These are phyloP conservation scores for Dendrocalamus sinicus DNA, from an alignment of 176 grass and related monocot species.

Conservation along the genomic window DNA sequence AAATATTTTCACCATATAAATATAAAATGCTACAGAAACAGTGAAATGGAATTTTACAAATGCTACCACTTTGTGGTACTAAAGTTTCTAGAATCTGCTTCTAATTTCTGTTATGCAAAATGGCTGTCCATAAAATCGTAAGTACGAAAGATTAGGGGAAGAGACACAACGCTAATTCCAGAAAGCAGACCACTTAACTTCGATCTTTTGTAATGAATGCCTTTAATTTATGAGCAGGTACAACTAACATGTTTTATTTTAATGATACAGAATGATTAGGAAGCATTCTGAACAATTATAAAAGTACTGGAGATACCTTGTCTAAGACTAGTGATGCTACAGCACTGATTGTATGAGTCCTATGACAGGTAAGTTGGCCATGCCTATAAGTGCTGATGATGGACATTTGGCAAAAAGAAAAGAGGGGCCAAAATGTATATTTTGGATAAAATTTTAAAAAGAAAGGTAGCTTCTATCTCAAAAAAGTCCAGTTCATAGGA, in stretches of 20 bases:
- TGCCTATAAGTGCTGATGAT: background rate
- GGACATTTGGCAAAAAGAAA: constrained; percentile 1
- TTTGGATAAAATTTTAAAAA: background rate
- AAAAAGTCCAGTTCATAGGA: background rate
- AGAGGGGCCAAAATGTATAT: background rate
- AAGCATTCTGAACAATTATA: background rate
- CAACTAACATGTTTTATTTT: constrained; percentile 25
- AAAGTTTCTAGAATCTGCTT: background rate
- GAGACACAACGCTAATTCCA: background rate
- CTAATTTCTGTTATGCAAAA: constrained; percentile 3
- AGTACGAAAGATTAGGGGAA: background rate
- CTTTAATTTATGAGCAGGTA: constrained; percentile 5
- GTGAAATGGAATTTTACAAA: background rate
- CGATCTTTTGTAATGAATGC: background rate
- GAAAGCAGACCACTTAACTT: constrained; percentile 12
- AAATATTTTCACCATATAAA: background rate
- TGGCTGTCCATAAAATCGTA: background rate
- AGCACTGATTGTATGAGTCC: background rate
- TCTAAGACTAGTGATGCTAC: constrained; percentile 3
- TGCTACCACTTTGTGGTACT: background rate
- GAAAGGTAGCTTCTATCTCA: background rate
- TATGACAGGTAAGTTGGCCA: constrained; percentile 2
- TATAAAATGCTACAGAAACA: constrained; percentile 12
- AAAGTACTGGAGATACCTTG: background rate
- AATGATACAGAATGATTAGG: background rate